Evolutionary conservation across 441 rosid species (phyloP), one percentile per base, ranked within the genome.

Genomic region (Populus hybrid): DNA sequence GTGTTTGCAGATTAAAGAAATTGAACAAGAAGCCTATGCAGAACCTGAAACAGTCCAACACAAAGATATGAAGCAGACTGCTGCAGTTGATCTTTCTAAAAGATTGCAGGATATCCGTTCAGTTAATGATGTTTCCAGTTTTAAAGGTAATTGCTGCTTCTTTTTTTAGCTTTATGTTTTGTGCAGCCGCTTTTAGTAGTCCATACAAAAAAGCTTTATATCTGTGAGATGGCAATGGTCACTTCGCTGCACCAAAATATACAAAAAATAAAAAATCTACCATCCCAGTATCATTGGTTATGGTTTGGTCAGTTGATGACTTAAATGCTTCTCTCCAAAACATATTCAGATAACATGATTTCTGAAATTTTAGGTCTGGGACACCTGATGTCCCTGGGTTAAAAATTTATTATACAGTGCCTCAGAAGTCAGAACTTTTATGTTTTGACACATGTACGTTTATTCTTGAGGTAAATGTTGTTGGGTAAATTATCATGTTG

Each of bases 71-170:
- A 93, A 88, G 82, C 97, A 89, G 86, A 88, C 94, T 74, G 91
- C 88, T 18, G 93, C 93, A 3, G 83, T 88, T 80, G 97, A 90
- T 89, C 93, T 95, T 76, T 92, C 96, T 40, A 93, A 93, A 82
- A 87, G 98, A 61, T 86, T 89, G 12, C 89, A 94, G 75, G 89
- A 91, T 79, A 82, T 94, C 71, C 95, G 81, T 61, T 70, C 92
- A 0, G 0, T 72, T 67, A 91, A 87, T 78, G 97, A 94, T 79
- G 94, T 88, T 67, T 78, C 88, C 68, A 90, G 87, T 85, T 7
- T 88, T 75, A 95, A 92, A 91, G 98, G 99, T 94, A 77, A 80
- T 14, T 3, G 9, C 28, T 28, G 23, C 30, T 0, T 21, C 10
- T 5, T 59, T 63, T 70, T 24, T 14, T 36, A 35, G 75, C n/a